Percentiles rank a stretch among this genome's conserved stretches.
Conservation (phyloP, 345 rosid species). For the Corchorus olitorius region DNA sequence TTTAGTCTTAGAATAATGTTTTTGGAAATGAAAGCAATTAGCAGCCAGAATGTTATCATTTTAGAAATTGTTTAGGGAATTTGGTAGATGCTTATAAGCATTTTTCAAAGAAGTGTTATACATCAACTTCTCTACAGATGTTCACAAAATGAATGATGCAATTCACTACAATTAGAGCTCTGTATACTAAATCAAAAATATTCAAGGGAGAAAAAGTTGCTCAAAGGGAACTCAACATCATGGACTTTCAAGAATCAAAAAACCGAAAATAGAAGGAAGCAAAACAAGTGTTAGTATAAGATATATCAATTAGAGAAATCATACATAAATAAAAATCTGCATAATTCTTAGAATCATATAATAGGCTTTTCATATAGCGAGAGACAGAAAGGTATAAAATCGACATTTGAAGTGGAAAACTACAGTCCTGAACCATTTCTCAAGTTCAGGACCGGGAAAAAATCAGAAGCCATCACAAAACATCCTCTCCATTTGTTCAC, state of each 20-base stretch:
- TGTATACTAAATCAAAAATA: slow-evolving; percentile 15
- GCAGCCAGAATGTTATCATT: too few species aligned
- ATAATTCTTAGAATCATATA: too few species aligned
- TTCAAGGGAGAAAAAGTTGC: slow-evolving; percentile 15
- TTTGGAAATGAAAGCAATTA: too few species aligned
- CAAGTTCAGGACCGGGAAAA: neutral
- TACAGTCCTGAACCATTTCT: slow-evolving; percentile 9
- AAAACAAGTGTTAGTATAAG: neutral
- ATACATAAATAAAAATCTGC: too few species aligned
- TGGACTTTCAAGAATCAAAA: neutral
- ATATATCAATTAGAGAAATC: too few species aligned
- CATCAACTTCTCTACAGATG: slow-evolving; percentile 76
- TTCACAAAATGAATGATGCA: neutral
- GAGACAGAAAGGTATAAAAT: neutral
- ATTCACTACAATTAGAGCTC: neutral
- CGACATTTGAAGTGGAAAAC: neutral
- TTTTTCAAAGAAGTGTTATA: slow-evolving; percentile 88
- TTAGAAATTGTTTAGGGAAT: too few species aligned
- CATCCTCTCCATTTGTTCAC: neutral
- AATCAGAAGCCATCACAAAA: neutral
- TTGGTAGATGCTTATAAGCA: too few species aligned
- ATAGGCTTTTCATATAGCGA: too few species aligned
- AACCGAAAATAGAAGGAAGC: neutral
- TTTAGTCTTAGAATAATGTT: too few species aligned
- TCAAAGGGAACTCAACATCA: neutral